These are phyloP conservation scores for Phytophthora cryptogea DNA, from an alignment of 352 stramenopile genomes.

Conservation along the genomic window DNA sequence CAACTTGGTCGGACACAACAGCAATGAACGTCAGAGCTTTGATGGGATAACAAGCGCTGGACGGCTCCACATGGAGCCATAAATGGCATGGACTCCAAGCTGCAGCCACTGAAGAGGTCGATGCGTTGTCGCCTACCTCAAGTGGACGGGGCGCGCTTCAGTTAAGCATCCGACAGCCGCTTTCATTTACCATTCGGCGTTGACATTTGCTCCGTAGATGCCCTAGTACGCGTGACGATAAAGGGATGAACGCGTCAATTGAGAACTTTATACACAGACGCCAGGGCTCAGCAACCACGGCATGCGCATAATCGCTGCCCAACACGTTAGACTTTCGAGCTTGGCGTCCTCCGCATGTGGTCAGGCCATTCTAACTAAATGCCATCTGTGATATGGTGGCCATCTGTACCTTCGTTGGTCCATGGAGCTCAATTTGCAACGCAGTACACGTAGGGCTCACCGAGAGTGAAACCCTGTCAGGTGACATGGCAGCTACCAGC, in stretches of 20 bases:
- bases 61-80: neutral
- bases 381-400: neutral
- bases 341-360: neutral
- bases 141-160: neutral
- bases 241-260: neutral
- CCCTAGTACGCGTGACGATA: neutral
- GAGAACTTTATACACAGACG: neutral
- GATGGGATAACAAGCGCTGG: neutral
- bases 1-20: neutral
- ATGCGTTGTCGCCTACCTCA: constrained; percentile 9
- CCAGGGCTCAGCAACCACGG: no score
- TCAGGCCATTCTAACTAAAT: neutral
- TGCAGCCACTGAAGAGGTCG: neutral
- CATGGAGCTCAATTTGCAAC: neutral
- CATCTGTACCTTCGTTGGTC: neutral
- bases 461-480: neutral
- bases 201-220: neutral
- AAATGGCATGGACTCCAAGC: neutral
- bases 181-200: neutral
- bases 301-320: neutral
- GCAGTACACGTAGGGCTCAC: neutral
- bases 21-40: constrained; percentile 1
- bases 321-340: neutral
- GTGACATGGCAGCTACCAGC: neutral
- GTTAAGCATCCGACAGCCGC: constrained; percentile 4